Evolutionary conservation across 805 yeast genomes (phyloP).

Genomic region (Pichia cabralensis): DNA sequence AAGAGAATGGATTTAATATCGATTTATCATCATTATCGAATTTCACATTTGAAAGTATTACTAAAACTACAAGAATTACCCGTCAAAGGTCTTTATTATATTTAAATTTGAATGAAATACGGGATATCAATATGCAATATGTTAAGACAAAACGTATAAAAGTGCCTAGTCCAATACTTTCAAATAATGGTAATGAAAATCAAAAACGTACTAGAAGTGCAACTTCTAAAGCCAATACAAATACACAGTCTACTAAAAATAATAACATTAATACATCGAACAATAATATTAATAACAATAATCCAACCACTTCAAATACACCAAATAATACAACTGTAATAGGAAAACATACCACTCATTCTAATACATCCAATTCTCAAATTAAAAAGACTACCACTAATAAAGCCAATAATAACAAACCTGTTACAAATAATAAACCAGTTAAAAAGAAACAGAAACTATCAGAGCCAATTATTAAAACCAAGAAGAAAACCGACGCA

Average conservation of each 20-base stretch:
- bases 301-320: neutral
- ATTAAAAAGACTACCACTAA: too few species aligned
- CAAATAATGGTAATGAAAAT: neutral
- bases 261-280: neutral
- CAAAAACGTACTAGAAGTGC: neutral
- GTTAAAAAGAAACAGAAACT: neutral
- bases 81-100: too few species aligned
- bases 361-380: neutral
- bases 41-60: too few species aligned
- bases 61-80: too few species aligned
- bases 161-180: neutral
- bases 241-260: neutral
- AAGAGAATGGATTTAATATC: slow-evolving; percentile 15
- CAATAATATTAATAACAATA: too few species aligned
- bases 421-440: too few species aligned
- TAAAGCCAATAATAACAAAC: too few species aligned
- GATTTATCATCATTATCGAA: neutral
- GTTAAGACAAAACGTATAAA: neutral
- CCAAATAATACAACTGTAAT: neutral
- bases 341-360: neutral
- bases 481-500: neutral
- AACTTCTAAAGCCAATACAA: neutral
- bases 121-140: neutral
- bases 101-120: slow-evolving; percentile 2
- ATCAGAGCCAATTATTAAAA: neutral